phyloP scores from a whole-genome alignment of 2,329 filamentous ascomycete genomes.

The Aspergillus spinulosporus region DNA sequence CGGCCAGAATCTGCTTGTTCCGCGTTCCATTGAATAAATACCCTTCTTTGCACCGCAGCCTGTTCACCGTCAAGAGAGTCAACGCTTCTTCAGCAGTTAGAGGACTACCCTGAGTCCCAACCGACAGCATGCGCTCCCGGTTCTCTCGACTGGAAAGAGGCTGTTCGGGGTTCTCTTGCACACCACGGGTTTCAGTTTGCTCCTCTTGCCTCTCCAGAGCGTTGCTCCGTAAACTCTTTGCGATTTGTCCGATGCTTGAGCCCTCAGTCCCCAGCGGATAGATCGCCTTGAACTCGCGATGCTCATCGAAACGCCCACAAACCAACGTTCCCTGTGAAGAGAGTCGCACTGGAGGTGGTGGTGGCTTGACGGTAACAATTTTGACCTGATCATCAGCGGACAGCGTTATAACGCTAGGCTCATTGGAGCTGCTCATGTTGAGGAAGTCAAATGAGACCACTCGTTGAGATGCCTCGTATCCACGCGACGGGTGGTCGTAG shows the following conservation, averaged over 20 bases:
- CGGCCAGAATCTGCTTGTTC: conserved; percentile 57
- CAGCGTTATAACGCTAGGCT: conserved; percentile 55
- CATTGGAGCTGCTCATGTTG: conserved; percentile 47
- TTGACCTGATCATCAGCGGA: conserved; percentile 54
- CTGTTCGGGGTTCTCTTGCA: conserved; percentile 8
- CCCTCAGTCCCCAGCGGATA: conserved; percentile 32
- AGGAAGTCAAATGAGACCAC: conserved; percentile 65
- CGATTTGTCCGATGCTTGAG: conserved; percentile 31
- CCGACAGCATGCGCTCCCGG: conserved; percentile 37
- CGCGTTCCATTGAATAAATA: conserved; percentile 55
- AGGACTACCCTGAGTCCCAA: conserved; percentile 28
- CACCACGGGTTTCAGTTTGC: conserved; percentile 2
- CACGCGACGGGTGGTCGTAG: conserved; percentile 47
- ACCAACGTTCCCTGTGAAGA: conserved; percentile 41
- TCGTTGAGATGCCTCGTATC: conserved; percentile 48
- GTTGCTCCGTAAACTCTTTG: conserved; percentile 32
- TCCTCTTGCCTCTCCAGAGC: conserved; percentile 22
- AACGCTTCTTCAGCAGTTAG: conserved; percentile 43
- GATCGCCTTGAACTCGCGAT: conserved; percentile 34
- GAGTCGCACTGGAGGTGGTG: conserved; percentile 39
- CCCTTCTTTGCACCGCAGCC: conserved; percentile 56
- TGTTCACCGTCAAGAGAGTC: conserved; percentile 42
- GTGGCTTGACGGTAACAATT: conserved; percentile 49
- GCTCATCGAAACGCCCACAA: conserved; percentile 29
- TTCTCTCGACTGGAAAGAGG: conserved; percentile 41